Percentiles rank a stretch among this genome's conserved stretches.
phyloP scores from a whole-genome alignment of 441 rosid genomes.

The Gossypium armourianum region DNA sequence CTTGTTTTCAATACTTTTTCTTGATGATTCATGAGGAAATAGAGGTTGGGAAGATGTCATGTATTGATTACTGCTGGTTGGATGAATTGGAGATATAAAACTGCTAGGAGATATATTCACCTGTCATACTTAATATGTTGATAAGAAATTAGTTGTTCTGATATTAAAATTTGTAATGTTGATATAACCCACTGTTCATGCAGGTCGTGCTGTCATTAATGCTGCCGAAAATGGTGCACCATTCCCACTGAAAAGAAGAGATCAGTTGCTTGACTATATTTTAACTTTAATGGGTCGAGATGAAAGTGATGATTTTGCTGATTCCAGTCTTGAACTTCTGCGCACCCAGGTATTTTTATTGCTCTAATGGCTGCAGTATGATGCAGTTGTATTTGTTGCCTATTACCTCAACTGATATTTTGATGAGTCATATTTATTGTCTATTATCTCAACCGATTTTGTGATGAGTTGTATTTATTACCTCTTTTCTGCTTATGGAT shows the following conservation, averaged over 20 bases:
- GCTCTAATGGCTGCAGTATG: constrained; percentile 15
- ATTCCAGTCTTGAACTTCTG: constrained; percentile 82
- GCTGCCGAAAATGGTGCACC: constrained; percentile 81
- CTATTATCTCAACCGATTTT: neutral
- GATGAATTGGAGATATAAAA: constrained; percentile 3
- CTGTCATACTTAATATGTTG: neutral
- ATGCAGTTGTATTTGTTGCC: neutral
- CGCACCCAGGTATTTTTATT: constrained; percentile 63
- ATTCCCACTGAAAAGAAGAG: constrained; percentile 85
- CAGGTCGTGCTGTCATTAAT: constrained; percentile 90
- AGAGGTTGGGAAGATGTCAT: constrained; percentile 3
- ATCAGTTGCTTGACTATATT: constrained; percentile 73
- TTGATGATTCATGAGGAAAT: neutral
- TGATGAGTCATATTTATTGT: neutral
- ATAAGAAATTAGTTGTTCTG: neutral
- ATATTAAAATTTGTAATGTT: constrained; percentile 15
- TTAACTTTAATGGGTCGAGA: constrained; percentile 95
- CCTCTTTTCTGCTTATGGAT: constrained; percentile 14
- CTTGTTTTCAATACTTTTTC: neutral
- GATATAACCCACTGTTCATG: constrained; percentile 21
- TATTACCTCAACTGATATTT: neutral
- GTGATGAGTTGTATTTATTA: neutral
- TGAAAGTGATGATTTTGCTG: constrained; percentile 68
- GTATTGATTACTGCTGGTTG: neutral
- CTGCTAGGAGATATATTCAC: neutral